Conservation (phyloP, 495 filamentous ascomycete species). For the Aspergillus biplanus region DNA sequence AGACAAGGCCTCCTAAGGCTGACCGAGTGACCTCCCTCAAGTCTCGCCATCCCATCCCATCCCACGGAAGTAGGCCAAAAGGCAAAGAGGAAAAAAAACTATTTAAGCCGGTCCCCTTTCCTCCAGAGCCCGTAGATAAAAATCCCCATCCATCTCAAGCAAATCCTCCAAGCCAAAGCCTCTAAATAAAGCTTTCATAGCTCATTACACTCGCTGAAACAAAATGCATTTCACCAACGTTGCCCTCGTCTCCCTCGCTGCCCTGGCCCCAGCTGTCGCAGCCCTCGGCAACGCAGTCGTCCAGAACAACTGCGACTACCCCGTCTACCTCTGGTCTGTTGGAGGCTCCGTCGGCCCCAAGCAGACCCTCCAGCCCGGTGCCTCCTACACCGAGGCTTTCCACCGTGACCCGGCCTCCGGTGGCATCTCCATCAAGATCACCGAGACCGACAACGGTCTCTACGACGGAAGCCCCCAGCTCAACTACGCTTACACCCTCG, state of each 20-base stretch:
- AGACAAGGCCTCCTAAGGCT: too few species aligned
- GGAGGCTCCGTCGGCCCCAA: conserved; percentile 45
- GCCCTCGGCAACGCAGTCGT: conserved; percentile 58
- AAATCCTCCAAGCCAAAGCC: too few species aligned
- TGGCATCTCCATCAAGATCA: conserved; percentile 60
- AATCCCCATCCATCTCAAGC: too few species aligned
- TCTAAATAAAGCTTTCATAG: not conserved
- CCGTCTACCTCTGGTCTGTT: conserved; percentile 62
- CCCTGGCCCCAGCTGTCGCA: conserved; percentile 35
- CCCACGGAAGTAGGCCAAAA: too few species aligned
- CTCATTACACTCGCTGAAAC: conserved; percentile 5
- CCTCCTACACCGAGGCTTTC: conserved; percentile 45
- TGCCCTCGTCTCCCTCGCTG: conserved; percentile 28
- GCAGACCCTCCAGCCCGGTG: conserved; percentile 43
- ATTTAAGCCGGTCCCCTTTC: too few species aligned
- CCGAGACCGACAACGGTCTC: conserved; percentile 50
- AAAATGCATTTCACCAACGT: conserved; percentile 39
- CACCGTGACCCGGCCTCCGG: conserved; percentile 53
- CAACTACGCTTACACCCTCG: conserved; percentile 58
- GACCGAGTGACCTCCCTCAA: too few species aligned
- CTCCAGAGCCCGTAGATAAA: too few species aligned
- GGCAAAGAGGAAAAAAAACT: too few species aligned
- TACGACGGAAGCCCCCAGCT: conserved; percentile 57
- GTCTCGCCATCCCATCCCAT: too few species aligned
- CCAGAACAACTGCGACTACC: conserved; percentile 50